These are phyloP conservation scores for Naganishia onofrii DNA, from an alignment of 768 basidiomycete species.

Conservation along the genomic window DNA sequence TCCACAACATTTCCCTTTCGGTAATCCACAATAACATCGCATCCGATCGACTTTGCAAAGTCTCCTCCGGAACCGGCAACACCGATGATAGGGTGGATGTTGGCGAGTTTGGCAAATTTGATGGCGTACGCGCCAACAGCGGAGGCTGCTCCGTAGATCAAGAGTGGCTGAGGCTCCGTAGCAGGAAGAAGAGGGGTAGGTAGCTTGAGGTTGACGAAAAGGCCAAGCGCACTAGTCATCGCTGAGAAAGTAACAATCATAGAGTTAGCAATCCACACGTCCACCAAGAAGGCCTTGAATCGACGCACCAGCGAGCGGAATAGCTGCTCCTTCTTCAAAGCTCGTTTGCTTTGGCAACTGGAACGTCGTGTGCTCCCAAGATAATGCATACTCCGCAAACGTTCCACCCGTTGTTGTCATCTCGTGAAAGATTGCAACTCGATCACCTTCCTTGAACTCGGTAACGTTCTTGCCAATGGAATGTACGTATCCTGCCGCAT, in stretches of 20 bases:
- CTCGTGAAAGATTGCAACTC: constrained; percentile 33
- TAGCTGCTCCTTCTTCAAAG: constrained; percentile 30
- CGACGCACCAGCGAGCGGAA: constrained; percentile 26
- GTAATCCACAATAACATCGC: constrained; percentile 25
- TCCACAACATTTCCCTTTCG: constrained; percentile 26
- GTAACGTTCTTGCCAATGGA: constrained; percentile 29
- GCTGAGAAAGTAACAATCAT: background rate
- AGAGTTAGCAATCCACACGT: background rate
- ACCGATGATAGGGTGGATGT: constrained; percentile 33
- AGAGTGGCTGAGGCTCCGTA: constrained; percentile 16
- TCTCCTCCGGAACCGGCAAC: constrained; percentile 28
- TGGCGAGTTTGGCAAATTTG: constrained; percentile 31
- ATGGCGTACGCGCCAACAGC: constrained; percentile 32
- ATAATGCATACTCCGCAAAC: constrained; percentile 29
- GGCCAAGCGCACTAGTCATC: constrained; percentile 13
- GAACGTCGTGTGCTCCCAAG: constrained; percentile 26
- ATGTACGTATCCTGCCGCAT: constrained; percentile 28
- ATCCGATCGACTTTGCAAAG: constrained; percentile 29
- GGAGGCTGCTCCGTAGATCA: constrained; percentile 30
- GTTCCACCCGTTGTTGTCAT: constrained; percentile 23
- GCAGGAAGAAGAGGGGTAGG: constrained; percentile 29
- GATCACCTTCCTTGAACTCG: constrained; percentile 31
- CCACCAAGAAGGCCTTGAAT: background rate
- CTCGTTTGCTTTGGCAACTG: constrained; percentile 17
- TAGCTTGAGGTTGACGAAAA: constrained; percentile 17